These are phyloP conservation scores for Fereydounia khargensis DNA, from an alignment of 1,284 basidiomycete species.

Conservation along the genomic window DNA sequence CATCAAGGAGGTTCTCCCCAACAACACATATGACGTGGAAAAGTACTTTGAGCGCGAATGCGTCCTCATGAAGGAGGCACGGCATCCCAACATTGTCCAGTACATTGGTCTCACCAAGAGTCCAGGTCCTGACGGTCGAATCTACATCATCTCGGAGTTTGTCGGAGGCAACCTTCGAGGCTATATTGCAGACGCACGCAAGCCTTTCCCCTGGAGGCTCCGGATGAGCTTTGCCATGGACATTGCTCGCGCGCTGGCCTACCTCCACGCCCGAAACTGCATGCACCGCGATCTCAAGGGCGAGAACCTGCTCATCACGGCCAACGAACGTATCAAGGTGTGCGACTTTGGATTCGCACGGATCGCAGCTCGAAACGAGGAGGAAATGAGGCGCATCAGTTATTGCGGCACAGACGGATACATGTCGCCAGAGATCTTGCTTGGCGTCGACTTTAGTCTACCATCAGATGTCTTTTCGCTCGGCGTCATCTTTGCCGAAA, in stretches of 20 bases:
- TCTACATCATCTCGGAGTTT: constrained; percentile 54
- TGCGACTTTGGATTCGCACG: constrained; percentile 92
- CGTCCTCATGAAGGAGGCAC: constrained; percentile 87
- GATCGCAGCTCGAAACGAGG: constrained; percentile 84
- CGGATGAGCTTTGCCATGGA: constrained; percentile 91
- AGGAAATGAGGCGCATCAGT: constrained; percentile 84
- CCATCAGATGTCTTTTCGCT: constrained; percentile 92
- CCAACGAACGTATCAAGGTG: constrained; percentile 89
- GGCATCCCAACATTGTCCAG: constrained; percentile 89
- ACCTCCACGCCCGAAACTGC: constrained; percentile 82
- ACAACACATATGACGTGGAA: constrained; percentile 80
- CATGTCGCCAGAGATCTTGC: constrained; percentile 79
- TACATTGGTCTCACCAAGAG: constrained; percentile 89
- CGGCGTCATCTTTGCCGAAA: constrained; percentile 92
- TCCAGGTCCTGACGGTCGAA: constrained; percentile 73
- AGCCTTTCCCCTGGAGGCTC: constrained; percentile 59
- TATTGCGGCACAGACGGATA: constrained; percentile 86
- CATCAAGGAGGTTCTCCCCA: constrained; percentile 90
- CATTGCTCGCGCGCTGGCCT: constrained; percentile 88
- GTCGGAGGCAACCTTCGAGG: constrained; percentile 46
- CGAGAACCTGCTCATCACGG: constrained; percentile 90
- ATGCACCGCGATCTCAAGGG: constrained; percentile 82
- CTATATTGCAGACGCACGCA: constrained; percentile 45
- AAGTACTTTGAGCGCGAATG: constrained; percentile 99
- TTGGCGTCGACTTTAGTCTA: constrained; percentile 85